phyloP scores from a whole-genome alignment of 495 filamentous ascomycete genomes.

The Arthonia radiata region DNA sequence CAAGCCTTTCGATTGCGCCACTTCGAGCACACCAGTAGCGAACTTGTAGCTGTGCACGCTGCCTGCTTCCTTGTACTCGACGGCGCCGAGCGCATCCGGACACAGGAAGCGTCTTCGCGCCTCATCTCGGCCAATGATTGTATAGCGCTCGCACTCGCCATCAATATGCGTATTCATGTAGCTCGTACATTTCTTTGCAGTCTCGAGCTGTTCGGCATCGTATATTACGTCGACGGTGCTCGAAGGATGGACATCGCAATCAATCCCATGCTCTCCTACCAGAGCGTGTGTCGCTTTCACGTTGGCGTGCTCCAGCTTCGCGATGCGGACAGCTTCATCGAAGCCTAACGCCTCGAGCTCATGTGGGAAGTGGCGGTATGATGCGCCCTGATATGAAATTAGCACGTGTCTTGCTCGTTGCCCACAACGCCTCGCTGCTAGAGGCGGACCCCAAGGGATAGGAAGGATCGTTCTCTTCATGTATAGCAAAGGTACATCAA shows the following conservation, averaged over 20 bases:
- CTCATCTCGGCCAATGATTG: slow-evolving; percentile 19
- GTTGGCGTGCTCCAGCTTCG: slow-evolving; percentile 28
- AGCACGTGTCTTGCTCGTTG: no score
- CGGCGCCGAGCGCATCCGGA: slow-evolving; percentile 22
- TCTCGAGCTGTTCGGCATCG: slow-evolving; percentile 20
- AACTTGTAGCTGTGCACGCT: slow-evolving; percentile 43
- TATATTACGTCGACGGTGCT: slow-evolving; percentile 35
- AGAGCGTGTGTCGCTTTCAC: slow-evolving; percentile 29
- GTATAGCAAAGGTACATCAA: no score
- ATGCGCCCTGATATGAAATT: no score
- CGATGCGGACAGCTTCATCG: slow-evolving; percentile 25
- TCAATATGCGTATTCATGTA: slow-evolving; percentile 16
- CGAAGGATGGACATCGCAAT: slow-evolving; percentile 24
- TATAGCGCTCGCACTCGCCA: slow-evolving; percentile 21
- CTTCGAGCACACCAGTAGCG: slow-evolving; percentile 28
- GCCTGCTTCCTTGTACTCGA: slow-evolving; percentile 34
- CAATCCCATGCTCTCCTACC: slow-evolving; percentile 22
- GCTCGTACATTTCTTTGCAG: slow-evolving; percentile 16
- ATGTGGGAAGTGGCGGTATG: slow-evolving; percentile 28
- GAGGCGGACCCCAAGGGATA: no score
- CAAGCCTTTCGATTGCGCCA: slow-evolving; percentile 25
- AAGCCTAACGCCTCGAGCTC: slow-evolving; percentile 17
- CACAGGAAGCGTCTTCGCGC: slow-evolving; percentile 19
- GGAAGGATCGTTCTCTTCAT: no score
- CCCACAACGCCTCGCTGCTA: no score